These are phyloP conservation scores for Podila horticola DNA, from an alignment of 192 early-diverging fungal species.

Conservation along the genomic window DNA sequence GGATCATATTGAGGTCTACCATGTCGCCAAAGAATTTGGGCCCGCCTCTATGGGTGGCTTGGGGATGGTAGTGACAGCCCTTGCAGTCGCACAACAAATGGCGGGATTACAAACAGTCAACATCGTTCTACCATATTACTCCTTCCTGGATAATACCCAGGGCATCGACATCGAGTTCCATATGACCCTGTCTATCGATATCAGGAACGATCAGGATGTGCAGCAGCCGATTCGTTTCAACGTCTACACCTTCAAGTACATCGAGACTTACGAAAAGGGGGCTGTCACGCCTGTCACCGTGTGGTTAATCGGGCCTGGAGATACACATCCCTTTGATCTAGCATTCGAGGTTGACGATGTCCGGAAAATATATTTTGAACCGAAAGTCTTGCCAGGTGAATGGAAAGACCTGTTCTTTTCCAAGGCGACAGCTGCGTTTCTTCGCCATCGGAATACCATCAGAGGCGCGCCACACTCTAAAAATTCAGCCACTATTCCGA, in stretches of 20 bases:
- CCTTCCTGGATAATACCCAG: constrained; percentile 40
- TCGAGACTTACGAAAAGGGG: constrained; percentile 22
- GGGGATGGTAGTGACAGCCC: constrained; percentile 62
- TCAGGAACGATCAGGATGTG: constrained; percentile 48
- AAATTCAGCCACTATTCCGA: constrained; percentile 19
- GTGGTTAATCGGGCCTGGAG: constrained; percentile 63
- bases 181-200: constrained; percentile 41
- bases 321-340: constrained; percentile 49
- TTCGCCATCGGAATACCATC: constrained; percentile 52
- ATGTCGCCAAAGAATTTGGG: constrained; percentile 68
- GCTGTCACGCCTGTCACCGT: constrained; percentile 42
- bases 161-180: constrained; percentile 28
- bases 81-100: constrained; percentile 56
- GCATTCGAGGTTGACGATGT: constrained; percentile 54
- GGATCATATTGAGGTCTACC: constrained; percentile 58
- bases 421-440: constrained; percentile 61
- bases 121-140: constrained; percentile 62
- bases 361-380: constrained; percentile 58
- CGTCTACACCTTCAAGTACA: constrained; percentile 49
- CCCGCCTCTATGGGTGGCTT: constrained; percentile 63
- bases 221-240: constrained; percentile 37
- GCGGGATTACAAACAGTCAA: constrained; percentile 52
- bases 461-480: constrained; percentile 60
- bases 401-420: constrained; percentile 69
- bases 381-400: constrained; percentile 58